Evolutionary conservation across 306 rosid genomes (phyloP), one percentile per base, ranked within the genome.

Genomic region (Cucurbita argyrosperma): DNA sequence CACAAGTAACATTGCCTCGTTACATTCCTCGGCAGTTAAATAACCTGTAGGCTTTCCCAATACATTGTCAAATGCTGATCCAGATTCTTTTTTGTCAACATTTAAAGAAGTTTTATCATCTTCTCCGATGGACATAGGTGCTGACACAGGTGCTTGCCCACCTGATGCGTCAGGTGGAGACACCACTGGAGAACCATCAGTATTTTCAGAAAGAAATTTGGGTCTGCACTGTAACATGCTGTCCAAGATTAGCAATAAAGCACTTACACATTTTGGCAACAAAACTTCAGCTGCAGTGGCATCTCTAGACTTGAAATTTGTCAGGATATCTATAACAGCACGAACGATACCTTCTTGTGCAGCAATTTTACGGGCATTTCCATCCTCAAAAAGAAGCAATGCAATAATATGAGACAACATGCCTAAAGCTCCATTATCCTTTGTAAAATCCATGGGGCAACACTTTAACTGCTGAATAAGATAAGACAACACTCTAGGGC

Each of bases 391-490:
- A 76, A 95, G 97, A 75, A 91, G 83, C 80, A 95, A 79, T 13
- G 99, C 92, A 71, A 88, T 85, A 76, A 85, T 85, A 85, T 91
- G 99, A 6, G 89, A 85, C 55, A 95, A 51, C 89, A 91, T 85
- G 81, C 97, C 83, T 82, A 89, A 84, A 21, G 91, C 86, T 81
- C 90, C 85, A 74, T 77, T 85, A 72, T 94, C 92, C 79, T 83
- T 84, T 12, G 91, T 78, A 72, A 89, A 94, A 70, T 94, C 99
- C 81, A 78, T 63, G 5, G 93, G 91, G 75, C 92, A 91, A 81
- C 85, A 89, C 86, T 91, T 88, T 72, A 94, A 88, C 82, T 95
- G 99, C 85, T 95, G 97, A 87, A 90, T 80, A 74, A 95, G 90
- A 90, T 85, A 91, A 83, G 96, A 87, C 74, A 79, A 74, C 82